Evolutionary conservation across 345 rosid species (phyloP).

Genomic region (Clausena lansium): DNA sequence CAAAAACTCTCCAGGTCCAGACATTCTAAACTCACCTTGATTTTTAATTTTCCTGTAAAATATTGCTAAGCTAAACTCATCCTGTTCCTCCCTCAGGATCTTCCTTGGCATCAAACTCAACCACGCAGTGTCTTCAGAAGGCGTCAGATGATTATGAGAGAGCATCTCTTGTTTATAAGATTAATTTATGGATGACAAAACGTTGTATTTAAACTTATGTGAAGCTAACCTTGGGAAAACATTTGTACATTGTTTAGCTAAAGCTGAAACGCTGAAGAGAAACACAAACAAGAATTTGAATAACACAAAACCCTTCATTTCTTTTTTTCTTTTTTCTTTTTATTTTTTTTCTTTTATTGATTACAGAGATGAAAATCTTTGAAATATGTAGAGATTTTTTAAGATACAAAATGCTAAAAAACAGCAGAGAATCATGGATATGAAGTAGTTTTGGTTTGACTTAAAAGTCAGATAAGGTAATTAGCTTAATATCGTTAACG

Average conservation of each 20-base stretch:
- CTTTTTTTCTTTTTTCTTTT: too few species aligned
- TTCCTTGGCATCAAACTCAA: conserved; percentile 42
- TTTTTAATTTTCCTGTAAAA: not conserved
- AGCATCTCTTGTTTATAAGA: conserved; percentile 37
- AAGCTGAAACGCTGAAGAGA: conserved; percentile 20
- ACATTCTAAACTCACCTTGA: not conserved
- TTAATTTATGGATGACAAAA: conserved; percentile 34
- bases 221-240: conserved; percentile 35
- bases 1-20: conserved; percentile 27
- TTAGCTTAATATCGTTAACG: too few species aligned
- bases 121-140: conserved; percentile 47
- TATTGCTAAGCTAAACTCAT: conserved; percentile 38
- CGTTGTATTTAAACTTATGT: conserved; percentile 36
- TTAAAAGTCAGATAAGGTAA: too few species aligned
- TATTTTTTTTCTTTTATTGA: too few species aligned
- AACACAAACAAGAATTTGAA: conserved; percentile 5
- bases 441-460: too few species aligned
- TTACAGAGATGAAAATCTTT: too few species aligned
- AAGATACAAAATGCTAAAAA: too few species aligned
- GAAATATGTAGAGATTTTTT: too few species aligned
- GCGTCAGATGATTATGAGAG: conserved; percentile 43
- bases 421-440: too few species aligned
- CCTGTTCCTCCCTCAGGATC: conserved; percentile 33
- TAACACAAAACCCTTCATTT: conserved; percentile 18
- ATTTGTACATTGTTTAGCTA: conserved; percentile 48